Conservation (phyloP, 129 eudicot genomes). For the Centella asiatica region DNA sequence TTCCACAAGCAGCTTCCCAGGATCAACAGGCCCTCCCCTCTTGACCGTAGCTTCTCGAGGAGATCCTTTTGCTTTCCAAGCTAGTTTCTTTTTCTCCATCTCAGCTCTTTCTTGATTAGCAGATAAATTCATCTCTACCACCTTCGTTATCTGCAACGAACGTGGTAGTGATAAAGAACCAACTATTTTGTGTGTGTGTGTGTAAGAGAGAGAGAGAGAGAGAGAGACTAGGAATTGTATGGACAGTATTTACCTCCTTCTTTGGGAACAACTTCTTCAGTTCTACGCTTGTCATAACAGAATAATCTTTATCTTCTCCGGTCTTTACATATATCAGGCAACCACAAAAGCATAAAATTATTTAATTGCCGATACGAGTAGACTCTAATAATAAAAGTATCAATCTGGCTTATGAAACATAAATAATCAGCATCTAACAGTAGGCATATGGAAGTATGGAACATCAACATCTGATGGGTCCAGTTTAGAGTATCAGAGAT, state of each 20-base stretch:
- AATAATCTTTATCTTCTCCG: constrained; percentile 83
- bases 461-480: background rate
- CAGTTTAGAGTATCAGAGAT: background rate
- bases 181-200: constrained; percentile 3
- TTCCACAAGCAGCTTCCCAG: constrained; percentile 60
- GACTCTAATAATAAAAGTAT: background rate
- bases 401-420: no score
- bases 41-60: constrained; percentile 16
- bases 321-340: constrained; percentile 34
- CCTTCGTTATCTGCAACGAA: constrained; percentile 55
- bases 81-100: constrained; percentile 78
- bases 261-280: constrained; percentile 70
- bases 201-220: no score
- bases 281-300: constrained; percentile 66
- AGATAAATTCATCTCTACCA: constrained; percentile 77
- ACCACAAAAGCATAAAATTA: constrained; percentile 5
- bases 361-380: background rate
- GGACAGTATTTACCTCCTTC: constrained; percentile 45
- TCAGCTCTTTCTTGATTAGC: constrained; percentile 82
- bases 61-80: constrained; percentile 55
- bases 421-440: no score
- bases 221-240: background rate
- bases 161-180: background rate
- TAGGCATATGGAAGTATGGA: background rate
- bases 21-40: constrained; percentile 74